Evolutionary conservation across 768 basidiomycete genomes (phyloP), one percentile per base, ranked within the genome.

Genomic region (Trametopsis cervina): DNA sequence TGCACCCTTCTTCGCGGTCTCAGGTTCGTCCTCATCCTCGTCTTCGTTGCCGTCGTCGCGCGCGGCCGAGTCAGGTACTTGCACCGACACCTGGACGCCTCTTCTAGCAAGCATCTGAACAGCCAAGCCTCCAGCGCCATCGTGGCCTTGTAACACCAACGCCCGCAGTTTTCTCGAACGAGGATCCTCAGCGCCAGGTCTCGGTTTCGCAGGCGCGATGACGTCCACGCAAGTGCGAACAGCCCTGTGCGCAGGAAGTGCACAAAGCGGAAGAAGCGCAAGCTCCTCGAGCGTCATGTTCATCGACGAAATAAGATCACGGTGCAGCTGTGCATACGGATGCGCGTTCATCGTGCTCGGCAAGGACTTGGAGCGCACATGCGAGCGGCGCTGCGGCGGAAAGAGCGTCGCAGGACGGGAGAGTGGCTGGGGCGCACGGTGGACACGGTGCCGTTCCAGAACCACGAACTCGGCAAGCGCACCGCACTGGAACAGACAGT

Each of bases 401-500:
- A 65, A 60, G 27, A 62, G 57, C 9, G 57, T 54, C 5, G 53
- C 53, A 20, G 60, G 64, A 44, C 69, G 69, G 57, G 51, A 51
- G 20, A 42, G 54, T 13, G 70, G 67, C 24, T 83, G 75, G 0
- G 89, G 86, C 7, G 85, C 77, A 13, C 85, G 76, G 52, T 83
- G 78, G 1, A 94, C 65, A 12, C 87, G 78, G 58, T 83, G 85
- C 23, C 87, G 79, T 59, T 95, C 89, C 20, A 84, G 75, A 21
- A 89, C 71, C 51, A 95, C 78, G 68, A 90, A 95, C 66, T 96
- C 89, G n/a, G 89, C 75, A 18, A 95, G 73, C 4, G 88, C 88
- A 42, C 93, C 92, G 55, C 80, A 83, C 89, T 92, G 54, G 36
- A 45, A 13, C 7, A 24, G 43, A 38, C 21, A 17, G 29, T 21